phyloP scores from a whole-genome alignment of 371 early-diverging fungal genomes.

The Chytridium lagenaria region DNA sequence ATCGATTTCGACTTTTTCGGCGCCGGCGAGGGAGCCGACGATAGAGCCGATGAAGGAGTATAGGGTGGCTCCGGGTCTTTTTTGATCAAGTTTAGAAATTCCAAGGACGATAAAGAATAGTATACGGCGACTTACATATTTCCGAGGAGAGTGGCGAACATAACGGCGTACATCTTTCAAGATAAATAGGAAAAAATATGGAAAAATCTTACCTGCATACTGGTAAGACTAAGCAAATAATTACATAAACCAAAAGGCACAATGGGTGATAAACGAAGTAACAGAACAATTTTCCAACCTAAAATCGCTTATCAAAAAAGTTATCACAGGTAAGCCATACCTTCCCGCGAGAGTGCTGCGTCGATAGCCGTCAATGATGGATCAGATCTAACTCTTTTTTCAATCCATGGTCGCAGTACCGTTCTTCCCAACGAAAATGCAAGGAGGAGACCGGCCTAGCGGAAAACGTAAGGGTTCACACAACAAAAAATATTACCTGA shows the following conservation, averaged over 20 bases:
- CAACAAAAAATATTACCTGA: conserved; percentile 25
- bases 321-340: too few relatives aligned
- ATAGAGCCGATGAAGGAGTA: conserved; percentile 41
- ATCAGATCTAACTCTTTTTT: conserved; percentile 31
- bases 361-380: conserved; percentile 38
- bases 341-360: conserved; percentile 39
- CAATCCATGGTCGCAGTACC: conserved; percentile 43
- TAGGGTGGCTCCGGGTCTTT: conserved; percentile 28
- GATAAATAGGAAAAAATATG: background rate
- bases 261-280: conserved; percentile 44
- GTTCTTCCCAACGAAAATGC: conserved; percentile 38
- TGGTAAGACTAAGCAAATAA: conserved; percentile 43
- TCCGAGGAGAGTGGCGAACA: conserved; percentile 24
- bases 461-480: background rate
- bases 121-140: conserved; percentile 27
- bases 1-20: conserved; percentile 17
- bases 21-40: conserved; percentile 35
- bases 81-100: background rate
- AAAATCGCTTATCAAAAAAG: too few relatives aligned
- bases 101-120: background rate
- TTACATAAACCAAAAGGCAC: conserved; percentile 48
- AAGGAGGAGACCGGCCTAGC: conserved; percentile 35
- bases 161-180: background rate
- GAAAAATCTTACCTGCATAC: conserved; percentile 25
- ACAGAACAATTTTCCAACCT: conserved; percentile 39